These are phyloP conservation scores for Fusarium xylarioides DNA, from an alignment of 2,329 filamentous ascomycete genomes.

Conservation along the genomic window DNA sequence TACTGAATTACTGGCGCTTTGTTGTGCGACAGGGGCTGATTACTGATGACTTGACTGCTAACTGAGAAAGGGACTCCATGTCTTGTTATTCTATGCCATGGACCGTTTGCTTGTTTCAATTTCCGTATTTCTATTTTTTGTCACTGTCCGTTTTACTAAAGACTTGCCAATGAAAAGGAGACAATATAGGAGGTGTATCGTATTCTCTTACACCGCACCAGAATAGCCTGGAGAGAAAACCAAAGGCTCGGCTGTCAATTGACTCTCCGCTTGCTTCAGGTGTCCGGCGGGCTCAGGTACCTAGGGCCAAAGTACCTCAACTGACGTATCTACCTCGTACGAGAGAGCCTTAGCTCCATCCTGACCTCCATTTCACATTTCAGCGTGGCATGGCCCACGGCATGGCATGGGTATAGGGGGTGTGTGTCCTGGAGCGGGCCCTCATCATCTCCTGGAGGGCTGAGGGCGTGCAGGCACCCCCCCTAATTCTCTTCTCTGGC, in stretches of 20 bases:
- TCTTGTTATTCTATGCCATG: constrained; percentile 18
- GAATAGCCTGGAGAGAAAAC: constrained; percentile 2
- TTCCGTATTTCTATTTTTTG: constrained; percentile 34
- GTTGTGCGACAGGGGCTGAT: constrained; percentile 30
- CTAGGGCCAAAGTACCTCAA: constrained; percentile 37
- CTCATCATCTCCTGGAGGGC: constrained; percentile 28
- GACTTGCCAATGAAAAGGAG: background rate
- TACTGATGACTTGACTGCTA: background rate
- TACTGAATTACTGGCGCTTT: constrained; percentile 28
- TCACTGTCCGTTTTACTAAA: constrained; percentile 21
- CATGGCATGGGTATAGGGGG: background rate
- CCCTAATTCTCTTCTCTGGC: background rate
- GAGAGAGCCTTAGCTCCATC: constrained; percentile 24
- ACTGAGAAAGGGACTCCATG: constrained; percentile 7
- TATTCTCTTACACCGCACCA: constrained; percentile 33
- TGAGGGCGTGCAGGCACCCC: constrained; percentile 19
- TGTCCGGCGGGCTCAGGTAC: constrained; percentile 23
- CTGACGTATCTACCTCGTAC: constrained; percentile 44
- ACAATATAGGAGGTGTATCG: constrained; percentile 1
- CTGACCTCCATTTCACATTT: constrained; percentile 38
- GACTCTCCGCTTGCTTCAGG: constrained; percentile 33
- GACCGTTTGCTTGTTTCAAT: constrained; percentile 39
- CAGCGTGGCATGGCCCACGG: constrained; percentile 13
- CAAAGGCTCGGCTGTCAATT: constrained; percentile 2
- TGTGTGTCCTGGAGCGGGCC: constrained; percentile 14